Conservation (phyloP, 106 monocot genomes). For the Platanthera guangdongensis region DNA sequence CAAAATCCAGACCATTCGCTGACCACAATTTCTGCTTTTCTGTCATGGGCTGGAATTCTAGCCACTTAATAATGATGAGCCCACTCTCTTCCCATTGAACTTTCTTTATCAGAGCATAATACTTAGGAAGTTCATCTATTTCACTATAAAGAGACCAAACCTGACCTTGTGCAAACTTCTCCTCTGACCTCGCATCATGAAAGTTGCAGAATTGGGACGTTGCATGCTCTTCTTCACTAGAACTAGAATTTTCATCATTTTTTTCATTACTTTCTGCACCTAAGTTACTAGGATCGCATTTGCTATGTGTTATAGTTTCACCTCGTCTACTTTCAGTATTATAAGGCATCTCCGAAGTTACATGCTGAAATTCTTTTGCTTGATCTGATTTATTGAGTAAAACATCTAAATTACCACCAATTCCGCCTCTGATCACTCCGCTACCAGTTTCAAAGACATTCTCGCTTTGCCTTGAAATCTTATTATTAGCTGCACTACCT, state of each 20-base stretch:
- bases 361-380: neutral
- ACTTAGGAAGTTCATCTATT: conserved; percentile 42
- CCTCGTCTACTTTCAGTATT: neutral
- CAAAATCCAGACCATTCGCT: conserved; percentile 16
- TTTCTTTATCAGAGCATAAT: conserved; percentile 33
- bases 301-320: neutral
- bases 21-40: conserved; percentile 30
- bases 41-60: conserved; percentile 16
- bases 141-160: conserved; percentile 62
- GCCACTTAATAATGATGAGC: conserved; percentile 27
- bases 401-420: neutral
- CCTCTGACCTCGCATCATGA: neutral
- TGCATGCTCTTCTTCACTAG: neutral
- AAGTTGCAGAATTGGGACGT: neutral
- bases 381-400: neutral
- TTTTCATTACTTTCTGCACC: neutral
- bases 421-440: neutral
- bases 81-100: conserved; percentile 15
- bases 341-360: neutral
- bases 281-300: neutral
- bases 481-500: neutral
- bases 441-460: neutral
- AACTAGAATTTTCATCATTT: neutral
- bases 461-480: neutral
- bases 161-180: conserved; percentile 13